A percentile compares a stretch with the other conserved stretches of the same genome.
Evolutionary conservation across 352 stramenopile species (phyloP).

Genomic region (Pythium brachiatum): DNA sequence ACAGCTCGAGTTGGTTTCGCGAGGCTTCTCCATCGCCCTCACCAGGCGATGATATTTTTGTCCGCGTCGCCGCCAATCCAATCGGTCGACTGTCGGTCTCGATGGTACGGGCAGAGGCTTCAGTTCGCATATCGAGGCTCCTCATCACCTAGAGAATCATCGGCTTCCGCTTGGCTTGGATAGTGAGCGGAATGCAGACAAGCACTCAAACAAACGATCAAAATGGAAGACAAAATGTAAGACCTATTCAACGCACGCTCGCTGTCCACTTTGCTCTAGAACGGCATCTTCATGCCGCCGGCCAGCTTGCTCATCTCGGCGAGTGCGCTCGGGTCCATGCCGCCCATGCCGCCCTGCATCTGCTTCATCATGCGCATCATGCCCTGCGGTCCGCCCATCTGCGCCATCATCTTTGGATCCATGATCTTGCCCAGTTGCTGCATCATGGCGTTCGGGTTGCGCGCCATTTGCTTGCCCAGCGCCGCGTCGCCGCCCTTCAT

Average conservation of each 20-base stretch:
- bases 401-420: constrained; percentile 91
- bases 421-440: constrained; percentile 95
- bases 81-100: not conserved
- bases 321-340: constrained; percentile 70
- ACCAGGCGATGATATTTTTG: not conserved
- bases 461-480: constrained; percentile 92
- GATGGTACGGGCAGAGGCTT: too few species aligned
- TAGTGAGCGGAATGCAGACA: too few species aligned
- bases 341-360: constrained; percentile 75
- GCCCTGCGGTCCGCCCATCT: constrained; percentile 78
- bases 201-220: too few species aligned
- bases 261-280: constrained; percentile 32
- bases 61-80: not conserved
- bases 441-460: constrained; percentile 96
- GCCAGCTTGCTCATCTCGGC: constrained; percentile 84
- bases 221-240: not conserved
- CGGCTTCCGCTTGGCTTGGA: too few species aligned
- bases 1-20: constrained; percentile 3
- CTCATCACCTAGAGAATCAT: too few species aligned
- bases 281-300: constrained; percentile 80
- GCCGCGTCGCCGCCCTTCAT: constrained; percentile 88
- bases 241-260: not conserved
- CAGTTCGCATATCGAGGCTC: too few species aligned
- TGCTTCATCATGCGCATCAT: constrained; percentile 95
- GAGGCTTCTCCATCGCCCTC: not conserved